phyloP scores from a whole-genome alignment of 1,284 basidiomycete species.

The Cutaneotrichosporon sp. region DNA sequence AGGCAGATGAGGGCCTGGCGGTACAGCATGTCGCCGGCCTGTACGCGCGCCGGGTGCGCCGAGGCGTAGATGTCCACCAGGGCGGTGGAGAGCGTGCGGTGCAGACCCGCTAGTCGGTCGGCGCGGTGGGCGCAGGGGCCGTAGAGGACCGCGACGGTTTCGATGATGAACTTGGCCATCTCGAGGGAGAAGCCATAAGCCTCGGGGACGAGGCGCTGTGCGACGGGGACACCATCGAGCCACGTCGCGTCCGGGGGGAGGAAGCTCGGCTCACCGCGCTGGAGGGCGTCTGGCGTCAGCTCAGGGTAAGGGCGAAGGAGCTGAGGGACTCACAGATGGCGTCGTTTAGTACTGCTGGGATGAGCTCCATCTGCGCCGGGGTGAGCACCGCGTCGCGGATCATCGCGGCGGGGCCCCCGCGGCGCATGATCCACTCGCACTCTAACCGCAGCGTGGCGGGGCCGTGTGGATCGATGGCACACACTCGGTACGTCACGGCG shows the following conservation, averaged over 20 bases:
- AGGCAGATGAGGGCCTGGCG: conserved; percentile 16
- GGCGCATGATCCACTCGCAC: conserved; percentile 10
- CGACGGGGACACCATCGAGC: conserved; percentile 9
- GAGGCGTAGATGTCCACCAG: conserved; percentile 20
- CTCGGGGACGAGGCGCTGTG: conserved; percentile 14
- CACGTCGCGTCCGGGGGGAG: conserved; percentile 12
- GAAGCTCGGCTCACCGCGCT: conserved; percentile 9
- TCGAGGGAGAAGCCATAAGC: conserved; percentile 13
- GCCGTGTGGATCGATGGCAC: conserved; percentile 10
- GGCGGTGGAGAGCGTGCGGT: conserved; percentile 11
- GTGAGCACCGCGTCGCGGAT: not conserved
- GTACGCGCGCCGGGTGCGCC: conserved; percentile 16
- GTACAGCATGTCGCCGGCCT: conserved; percentile 17
- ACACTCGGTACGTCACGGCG: conserved; percentile 9
- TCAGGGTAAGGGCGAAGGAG: not conserved
- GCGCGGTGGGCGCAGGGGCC: not conserved
- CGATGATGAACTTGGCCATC: conserved; percentile 13
- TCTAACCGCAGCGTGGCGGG: conserved; percentile 7
- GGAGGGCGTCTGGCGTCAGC: conserved; percentile 5
- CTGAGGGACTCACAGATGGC: conserved; percentile 6
- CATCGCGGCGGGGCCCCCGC: conserved; percentile 2
- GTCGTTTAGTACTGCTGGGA: conserved; percentile 8
- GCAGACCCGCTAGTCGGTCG: conserved; percentile 6
- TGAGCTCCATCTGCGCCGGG: conserved; percentile 9
- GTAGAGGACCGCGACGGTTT: conserved; percentile 12